These are phyloP conservation scores for Ramichloridium luteum DNA, from an alignment of 2,329 filamentous ascomycete species.

Conservation along the genomic window DNA sequence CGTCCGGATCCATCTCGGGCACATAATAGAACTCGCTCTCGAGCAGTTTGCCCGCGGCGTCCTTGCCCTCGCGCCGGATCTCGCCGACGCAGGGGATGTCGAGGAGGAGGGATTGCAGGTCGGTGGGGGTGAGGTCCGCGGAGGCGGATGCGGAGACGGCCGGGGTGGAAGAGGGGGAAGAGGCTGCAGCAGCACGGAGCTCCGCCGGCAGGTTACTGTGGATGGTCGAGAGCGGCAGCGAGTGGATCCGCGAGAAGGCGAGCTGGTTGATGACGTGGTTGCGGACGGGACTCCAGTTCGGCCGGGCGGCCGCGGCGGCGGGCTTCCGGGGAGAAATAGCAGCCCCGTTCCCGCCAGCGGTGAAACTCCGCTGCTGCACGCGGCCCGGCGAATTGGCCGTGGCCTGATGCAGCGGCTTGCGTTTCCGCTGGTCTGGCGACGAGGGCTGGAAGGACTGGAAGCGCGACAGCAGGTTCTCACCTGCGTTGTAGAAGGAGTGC, in stretches of 20 bases:
- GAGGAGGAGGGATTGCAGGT: conserved; percentile 61
- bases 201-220: conserved; percentile 69
- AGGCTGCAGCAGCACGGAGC: conserved; percentile 25
- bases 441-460: conserved; percentile 64
- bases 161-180: conserved; percentile 40
- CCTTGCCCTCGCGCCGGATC: conserved; percentile 83
- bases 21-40: conserved; percentile 98
- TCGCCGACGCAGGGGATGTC: conserved; percentile 69
- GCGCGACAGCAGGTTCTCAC: conserved; percentile 69
- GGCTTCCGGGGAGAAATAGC: no score
- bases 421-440: conserved; percentile 44
- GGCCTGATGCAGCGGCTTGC: conserved; percentile 22
- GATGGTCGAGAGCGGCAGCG: conserved; percentile 80
- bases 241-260: conserved; percentile 84
- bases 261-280: conserved; percentile 94
- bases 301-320: conserved; percentile 13
- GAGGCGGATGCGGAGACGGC: conserved; percentile 47
- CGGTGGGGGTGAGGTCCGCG: conserved; percentile 41
- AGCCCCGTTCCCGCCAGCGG: no score
- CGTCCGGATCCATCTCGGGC: conserved; percentile 71
- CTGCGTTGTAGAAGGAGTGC: conserved; percentile 84
- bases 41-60: conserved; percentile 82
- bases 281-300: conserved; percentile 38
- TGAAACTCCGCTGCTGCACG: no score
- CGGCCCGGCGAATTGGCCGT: conserved; percentile 18